A percentile compares a stretch with the other conserved stretches of the same genome.
Conservation (phyloP, 305 asterid species). For the Solanum aculeatissimum region DNA sequence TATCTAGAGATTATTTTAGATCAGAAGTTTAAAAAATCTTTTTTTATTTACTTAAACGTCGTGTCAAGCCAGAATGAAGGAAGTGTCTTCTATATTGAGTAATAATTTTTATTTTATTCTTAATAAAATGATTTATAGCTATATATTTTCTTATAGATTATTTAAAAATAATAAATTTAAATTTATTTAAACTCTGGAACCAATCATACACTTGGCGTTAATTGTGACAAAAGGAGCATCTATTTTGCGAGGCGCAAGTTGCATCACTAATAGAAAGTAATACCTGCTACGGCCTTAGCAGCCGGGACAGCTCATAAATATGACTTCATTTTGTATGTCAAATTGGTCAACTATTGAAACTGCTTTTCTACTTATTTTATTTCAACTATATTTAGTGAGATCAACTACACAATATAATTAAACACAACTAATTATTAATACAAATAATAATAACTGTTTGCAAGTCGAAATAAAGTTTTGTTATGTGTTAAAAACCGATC, state of each 20-base stretch:
- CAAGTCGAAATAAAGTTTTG: not conserved
- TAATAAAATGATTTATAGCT: not conserved
- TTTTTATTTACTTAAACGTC: too few species aligned
- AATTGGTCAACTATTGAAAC: not conserved
- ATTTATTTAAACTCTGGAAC: not conserved
- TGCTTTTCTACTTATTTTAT: not conserved
- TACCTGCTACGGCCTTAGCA: not conserved
- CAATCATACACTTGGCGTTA: not conserved
- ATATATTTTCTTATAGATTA: not conserved
- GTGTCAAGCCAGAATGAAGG: not conserved
- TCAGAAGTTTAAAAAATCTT: not conserved
- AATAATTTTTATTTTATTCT: not conserved
- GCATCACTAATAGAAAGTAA: not conserved
- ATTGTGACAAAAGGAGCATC: not conserved
- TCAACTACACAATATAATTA: not conserved
- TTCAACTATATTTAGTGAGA: not conserved
- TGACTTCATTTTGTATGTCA: not conserved
- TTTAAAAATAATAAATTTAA: not conserved
- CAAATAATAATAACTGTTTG: not conserved
- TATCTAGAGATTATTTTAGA: not conserved
- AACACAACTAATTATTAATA: not conserved
- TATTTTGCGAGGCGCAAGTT: not conserved
- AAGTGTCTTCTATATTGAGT: not conserved
- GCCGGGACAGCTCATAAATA: not conserved
- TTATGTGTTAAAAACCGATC: not conserved